Conservation (phyloP, 805 yeast genomes). For the Priceomyces medius region DNA sequence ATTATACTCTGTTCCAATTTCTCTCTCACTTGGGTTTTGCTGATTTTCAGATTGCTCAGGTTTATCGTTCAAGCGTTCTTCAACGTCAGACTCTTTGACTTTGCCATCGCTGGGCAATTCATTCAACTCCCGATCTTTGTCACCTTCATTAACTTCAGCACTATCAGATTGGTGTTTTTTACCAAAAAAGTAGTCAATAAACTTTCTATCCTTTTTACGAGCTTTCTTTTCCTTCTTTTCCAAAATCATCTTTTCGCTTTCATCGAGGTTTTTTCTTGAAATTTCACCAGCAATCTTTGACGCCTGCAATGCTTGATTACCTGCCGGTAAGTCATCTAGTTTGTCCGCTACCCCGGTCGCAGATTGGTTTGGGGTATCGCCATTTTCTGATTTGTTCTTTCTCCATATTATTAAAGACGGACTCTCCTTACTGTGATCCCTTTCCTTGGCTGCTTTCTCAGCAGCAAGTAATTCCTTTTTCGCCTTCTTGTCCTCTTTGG, state of each 20-base stretch:
- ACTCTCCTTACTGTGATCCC: neutral
- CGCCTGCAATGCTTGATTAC: neutral
- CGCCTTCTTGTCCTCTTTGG: constrained; percentile 22
- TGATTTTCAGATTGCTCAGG: too few species aligned
- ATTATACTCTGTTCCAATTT: too few species aligned
- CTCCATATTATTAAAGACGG: neutral
- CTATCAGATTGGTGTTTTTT: neutral
- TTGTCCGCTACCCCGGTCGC: too few species aligned
- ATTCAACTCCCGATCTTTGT: neutral
- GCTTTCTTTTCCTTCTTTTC: constrained; percentile 1
- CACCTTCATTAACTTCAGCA: neutral
- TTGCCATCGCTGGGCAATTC: neutral
- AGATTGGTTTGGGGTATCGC: neutral
- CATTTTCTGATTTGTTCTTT: neutral
- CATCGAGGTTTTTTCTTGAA: neutral
- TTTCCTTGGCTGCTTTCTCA: constrained; percentile 1
- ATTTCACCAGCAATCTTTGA: constrained; percentile 2
- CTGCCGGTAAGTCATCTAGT: too few species aligned
- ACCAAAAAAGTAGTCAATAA: constrained; percentile 4
- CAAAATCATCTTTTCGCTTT: neutral
- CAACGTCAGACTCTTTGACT: too few species aligned
- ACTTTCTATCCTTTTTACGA: constrained; percentile 1
- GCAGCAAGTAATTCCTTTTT: constrained; percentile 5
- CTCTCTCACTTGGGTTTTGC: too few species aligned
- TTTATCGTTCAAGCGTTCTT: too few species aligned